Evolutionary conservation across 495 filamentous ascomycete species (phyloP), one percentile per base, ranked within the genome.

Genomic region (Penicillium subrubescens): DNA sequence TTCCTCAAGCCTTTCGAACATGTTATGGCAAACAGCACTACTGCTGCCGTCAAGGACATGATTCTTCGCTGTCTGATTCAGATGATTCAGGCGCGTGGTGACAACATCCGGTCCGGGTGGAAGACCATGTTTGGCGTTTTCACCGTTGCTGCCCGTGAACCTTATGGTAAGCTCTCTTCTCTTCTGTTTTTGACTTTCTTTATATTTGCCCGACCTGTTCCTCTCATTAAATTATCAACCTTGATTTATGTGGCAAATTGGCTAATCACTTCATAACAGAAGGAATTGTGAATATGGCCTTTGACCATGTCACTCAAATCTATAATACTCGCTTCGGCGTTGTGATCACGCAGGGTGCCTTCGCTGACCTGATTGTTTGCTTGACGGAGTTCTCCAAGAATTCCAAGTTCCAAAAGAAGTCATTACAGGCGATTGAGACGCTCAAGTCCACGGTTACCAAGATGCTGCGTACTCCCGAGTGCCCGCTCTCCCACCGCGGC

Each of bases 101-200:
- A 97, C 69, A 98, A 97, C 66, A 98, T 99, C 67, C 89, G 94
- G 12, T 97, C 93, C 19, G 95, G 95, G 33, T 99, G 95, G 95
- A 89, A 95, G 75, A 98, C 95, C 14, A 98, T 99, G 93, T 98
- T 99, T 80, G 95, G 93, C 11, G 96, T 97, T 41, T 98, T 99
- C 74, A 97, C 94, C 4, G 92, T 97, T 29, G 96, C 95, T 21
- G 95, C 95, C 25, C 85, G 90, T 58, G 95, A 99, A 70, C 92
- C 89, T 41, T 94, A 96, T 74, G 87, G 87, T 88, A 79, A 64
- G 81, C 51, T 33, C 51, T 54, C 21, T 7, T 48, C 19, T 25
- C 21, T 64, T 57, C 63, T 41, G 5, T 44, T 34, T 10, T 8
- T 1, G 3, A 41, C 15, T 14, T 5, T 10, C 19, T 31, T 8